A percentile compares a stretch with the other conserved stretches of the same genome.
Conservation (phyloP, 129 eudicot species). For the Saussurea involucrata region DNA sequence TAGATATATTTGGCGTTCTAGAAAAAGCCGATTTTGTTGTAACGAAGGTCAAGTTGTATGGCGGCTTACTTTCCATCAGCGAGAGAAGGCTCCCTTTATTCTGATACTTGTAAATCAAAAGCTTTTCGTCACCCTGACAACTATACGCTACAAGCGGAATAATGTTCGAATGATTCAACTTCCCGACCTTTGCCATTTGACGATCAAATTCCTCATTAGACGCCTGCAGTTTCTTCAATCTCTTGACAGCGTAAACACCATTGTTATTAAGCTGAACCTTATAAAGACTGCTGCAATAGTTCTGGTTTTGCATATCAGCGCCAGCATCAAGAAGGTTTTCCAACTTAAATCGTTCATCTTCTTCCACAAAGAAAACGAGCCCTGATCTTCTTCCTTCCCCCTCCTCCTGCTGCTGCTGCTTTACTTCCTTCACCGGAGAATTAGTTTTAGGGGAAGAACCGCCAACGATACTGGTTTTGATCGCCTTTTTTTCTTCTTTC, state of each 20-base stretch:
- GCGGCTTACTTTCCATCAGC: slow-evolving; percentile 50
- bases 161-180: slow-evolving; percentile 51
- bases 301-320: slow-evolving; percentile 50
- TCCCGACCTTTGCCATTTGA: slow-evolving; percentile 51
- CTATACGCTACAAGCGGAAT: slow-evolving; percentile 57
- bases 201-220: slow-evolving; percentile 39
- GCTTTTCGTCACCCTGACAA: slow-evolving; percentile 53
- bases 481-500: slow-evolving; percentile 19
- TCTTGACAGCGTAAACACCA: slow-evolving; percentile 51
- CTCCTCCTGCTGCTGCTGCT: not conserved
- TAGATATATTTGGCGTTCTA: not conserved
- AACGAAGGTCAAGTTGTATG: not conserved
- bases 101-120: slow-evolving; percentile 56
- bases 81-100: slow-evolving; percentile 56
- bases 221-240: slow-evolving; percentile 49
- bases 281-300: slow-evolving; percentile 67
- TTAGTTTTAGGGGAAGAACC: slow-evolving; percentile 28
- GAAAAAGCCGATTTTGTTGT: not conserved
- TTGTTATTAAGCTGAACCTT: slow-evolving; percentile 47
- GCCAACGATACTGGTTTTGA: not conserved
- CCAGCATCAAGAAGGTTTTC: slow-evolving; percentile 63
- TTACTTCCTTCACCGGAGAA: slow-evolving; percentile 25
- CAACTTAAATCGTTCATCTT: slow-evolving; percentile 46
- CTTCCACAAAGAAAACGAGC: slow-evolving; percentile 58
- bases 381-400: slow-evolving; percentile 24